A percentile compares a stretch with the other conserved stretches of the same genome.
Conservation (phyloP, 257 asterid species). For the Verbascum thapsus region DNA sequence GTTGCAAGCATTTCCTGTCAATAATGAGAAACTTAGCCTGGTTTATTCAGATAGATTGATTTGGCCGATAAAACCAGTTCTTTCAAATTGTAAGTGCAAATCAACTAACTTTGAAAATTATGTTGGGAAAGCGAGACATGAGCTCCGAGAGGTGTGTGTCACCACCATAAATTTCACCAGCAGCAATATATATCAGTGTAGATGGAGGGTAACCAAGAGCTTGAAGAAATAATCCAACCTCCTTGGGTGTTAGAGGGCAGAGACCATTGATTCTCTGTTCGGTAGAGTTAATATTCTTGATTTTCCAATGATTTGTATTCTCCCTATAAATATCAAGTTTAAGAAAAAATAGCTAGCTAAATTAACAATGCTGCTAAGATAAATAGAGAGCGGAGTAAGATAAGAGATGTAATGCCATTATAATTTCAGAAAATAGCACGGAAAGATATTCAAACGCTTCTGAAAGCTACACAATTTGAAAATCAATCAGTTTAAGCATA, state of each 20-base stretch:
- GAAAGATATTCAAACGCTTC: not conserved
- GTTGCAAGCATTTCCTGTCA: conserved; percentile 92
- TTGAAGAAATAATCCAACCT: conserved; percentile 85
- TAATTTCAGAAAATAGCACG: conserved; percentile 18
- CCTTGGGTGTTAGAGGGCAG: conserved; percentile 96
- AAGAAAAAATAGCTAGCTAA: conserved; percentile 15
- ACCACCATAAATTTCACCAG: conserved; percentile 94
- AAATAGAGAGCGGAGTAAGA: conserved; percentile 5
- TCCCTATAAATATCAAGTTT: conserved; percentile 47
- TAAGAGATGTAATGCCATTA: conserved; percentile 15
- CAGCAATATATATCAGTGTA: conserved; percentile 84
- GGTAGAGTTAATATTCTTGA: conserved; percentile 74
- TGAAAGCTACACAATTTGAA: not conserved
- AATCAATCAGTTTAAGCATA: conserved; percentile 13
- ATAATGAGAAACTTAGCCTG: conserved; percentile 30
- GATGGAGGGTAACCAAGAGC: conserved; percentile 84
- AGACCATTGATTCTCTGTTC: conserved; percentile 86
- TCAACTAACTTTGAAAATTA: conserved; percentile 72
- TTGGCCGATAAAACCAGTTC: not conserved
- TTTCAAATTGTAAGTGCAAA: conserved; percentile 8
- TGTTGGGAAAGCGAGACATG: conserved; percentile 75
- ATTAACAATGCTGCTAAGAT: conserved; percentile 20
- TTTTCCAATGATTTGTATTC: conserved; percentile 89
- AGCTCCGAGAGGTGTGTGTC: conserved; percentile 77
- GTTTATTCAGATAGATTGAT: conserved; percentile 23